Base-by-base conservation (phyloP, 2,329 filamentous ascomycete genomes). In the Cryphonectria japonica region DNA sequence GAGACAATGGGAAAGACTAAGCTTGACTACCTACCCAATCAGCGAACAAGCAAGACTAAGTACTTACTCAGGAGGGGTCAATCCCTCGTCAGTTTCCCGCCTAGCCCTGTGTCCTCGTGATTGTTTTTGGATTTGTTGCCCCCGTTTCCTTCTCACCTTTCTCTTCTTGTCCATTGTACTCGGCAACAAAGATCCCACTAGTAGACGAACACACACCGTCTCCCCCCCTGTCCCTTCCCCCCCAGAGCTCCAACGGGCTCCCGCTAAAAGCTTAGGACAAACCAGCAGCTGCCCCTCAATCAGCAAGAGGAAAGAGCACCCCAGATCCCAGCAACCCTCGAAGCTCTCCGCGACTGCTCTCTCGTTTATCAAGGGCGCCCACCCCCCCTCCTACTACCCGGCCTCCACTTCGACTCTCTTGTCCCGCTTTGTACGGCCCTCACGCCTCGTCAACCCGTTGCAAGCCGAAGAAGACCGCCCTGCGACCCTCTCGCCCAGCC, bases 381-480 rank as follows among this genome's bases (percentile, higher is more conserved):
- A 50, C 46, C 46, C 46, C 19, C 7, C 11, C 46, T 19, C 46
- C 19, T 6, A 14, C n/a, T 50, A 65, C 60, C 60, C 69, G 37
- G 67, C 67, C 69, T 63, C 68, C 68, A 66, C 69, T 57, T 46
- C 14, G 61, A 61, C 9, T 57, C 22, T 19, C 37, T 34, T 14
- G 37, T 63, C 60, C 62, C 69, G 52, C 66, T 67, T 64, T 64
- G 66, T 46, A 46, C 43, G 43, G 43, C 66, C 67, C 16, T 61
- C 62, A 41, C 62, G 63, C 67, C 71, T 72, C 63, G 46, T 62
- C 69, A 63, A 73, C 69, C 71, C 71, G 71, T 61, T 57, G 71
- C 71, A 73, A 73, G 71, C 71, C 71, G 71, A 73, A 65, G 66
- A 72, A 71, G 69, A 69, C 69, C 69, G 69, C 69, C 6, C 46